phyloP scores from a whole-genome alignment of 2,329 filamentous ascomycete species.

The Pseudogymnoascus sp. region DNA sequence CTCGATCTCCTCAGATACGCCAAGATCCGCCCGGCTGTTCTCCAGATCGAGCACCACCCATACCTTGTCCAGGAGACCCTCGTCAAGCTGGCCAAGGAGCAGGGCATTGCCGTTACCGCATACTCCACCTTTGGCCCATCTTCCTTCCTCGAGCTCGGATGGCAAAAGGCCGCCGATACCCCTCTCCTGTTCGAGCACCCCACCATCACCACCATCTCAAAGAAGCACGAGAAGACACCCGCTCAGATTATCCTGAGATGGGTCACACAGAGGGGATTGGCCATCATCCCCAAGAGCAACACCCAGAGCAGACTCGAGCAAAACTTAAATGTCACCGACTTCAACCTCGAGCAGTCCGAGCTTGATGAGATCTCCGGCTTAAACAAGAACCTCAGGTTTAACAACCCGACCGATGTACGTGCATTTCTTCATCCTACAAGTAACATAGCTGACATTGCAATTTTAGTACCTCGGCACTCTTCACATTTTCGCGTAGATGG shows the following conservation, averaged over 20 bases:
- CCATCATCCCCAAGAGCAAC: constrained; percentile 75
- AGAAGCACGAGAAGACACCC: constrained; percentile 63
- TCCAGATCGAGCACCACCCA: constrained; percentile 87
- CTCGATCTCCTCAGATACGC: constrained; percentile 76
- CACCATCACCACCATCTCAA: constrained; percentile 54
- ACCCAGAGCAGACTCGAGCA: constrained; percentile 47
- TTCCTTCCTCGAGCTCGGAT: constrained; percentile 69
- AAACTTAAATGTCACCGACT: constrained; percentile 60
- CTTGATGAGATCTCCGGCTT: constrained; percentile 58
- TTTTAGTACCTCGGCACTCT: constrained; percentile 38
- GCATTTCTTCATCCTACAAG: constrained; percentile 8
- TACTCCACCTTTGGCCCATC: constrained; percentile 80
- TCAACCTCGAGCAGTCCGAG: constrained; percentile 58
- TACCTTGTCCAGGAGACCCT: constrained; percentile 72
- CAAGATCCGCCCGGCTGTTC: constrained; percentile 62
- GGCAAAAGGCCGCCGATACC: constrained; percentile 57
- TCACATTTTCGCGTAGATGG: constrained; percentile 43
- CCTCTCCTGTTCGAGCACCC: constrained; percentile 64
- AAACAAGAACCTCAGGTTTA: constrained; percentile 63
- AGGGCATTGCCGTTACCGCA: constrained; percentile 68
- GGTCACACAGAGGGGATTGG: constrained; percentile 74
- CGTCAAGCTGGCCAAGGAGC: constrained; percentile 57
- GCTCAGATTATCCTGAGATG: constrained; percentile 80
- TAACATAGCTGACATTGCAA: constrained; percentile 9
- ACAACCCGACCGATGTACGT: constrained; percentile 65